Evolutionary conservation across 2,329 filamentous ascomycete species (phyloP), one percentile per base, ranked within the genome.

Genomic region (Colletotrichum sublineola): DNA sequence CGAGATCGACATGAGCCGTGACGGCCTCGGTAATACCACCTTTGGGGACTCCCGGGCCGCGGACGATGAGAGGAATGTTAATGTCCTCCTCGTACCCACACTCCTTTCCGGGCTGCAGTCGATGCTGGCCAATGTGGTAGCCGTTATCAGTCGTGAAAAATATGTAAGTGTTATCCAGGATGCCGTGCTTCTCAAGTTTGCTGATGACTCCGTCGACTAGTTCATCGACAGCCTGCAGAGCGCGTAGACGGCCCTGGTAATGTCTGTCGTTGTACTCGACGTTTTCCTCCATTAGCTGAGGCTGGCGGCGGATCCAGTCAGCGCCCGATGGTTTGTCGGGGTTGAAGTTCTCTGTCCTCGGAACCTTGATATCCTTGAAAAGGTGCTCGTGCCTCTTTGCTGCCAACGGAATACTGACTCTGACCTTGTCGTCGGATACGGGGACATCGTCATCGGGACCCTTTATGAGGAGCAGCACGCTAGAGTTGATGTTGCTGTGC

Each of bases 281-380:
- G 11, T 77, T 77, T 11, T 77, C 77, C 5, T 79, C 75, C 24
- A 76, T 80, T 3, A 81, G 74, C 60, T 75, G 78, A 0, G 82
- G 80, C 6, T 86, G 82, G 12, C 78, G 73, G 4, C 78, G 77
- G 50, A 87, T 78, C 85, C 86, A 88, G 46, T 81, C 83, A 5
- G 82, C 86, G 2, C 83, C 83, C 2, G 81, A 81, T 0, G 82
- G 74, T n/a, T 74, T 72, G 14, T 76, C 76, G 0, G 91, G 90
- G 77, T 94, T 94, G 81, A 94, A 94, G 76, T 91, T 88, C 0
- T 84, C 81, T 0, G 86, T 90, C n/a, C 92, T 82, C 0, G 92
- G 92, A 0, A 93, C 86, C 40, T 84, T 86, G 5, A 84, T 86
- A 71, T 88, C 85, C 8, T 84, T 75, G 76, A 94, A 94, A 0